A percentile compares a stretch with the other conserved stretches of the same genome.
Evolutionary conservation across 148 eudicot species (phyloP).

Genomic region (Simmondsia chinensis): DNA sequence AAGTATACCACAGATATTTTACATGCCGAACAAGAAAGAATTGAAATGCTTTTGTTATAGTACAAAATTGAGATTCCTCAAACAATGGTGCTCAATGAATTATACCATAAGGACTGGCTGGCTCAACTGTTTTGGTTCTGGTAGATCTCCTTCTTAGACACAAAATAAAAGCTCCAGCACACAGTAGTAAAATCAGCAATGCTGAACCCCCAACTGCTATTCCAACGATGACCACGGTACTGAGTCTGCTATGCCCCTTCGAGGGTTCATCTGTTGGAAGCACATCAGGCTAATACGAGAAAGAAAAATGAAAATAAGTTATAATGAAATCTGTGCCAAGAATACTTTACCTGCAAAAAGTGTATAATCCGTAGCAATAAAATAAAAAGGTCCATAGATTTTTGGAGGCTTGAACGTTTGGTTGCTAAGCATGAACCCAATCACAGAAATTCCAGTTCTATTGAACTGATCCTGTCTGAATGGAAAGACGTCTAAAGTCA

Average conservation of each 20-base stretch:
- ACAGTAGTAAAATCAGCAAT: slow-evolving; percentile 24
- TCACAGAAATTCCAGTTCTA: slow-evolving; percentile 30
- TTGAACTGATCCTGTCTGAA: slow-evolving; percentile 34
- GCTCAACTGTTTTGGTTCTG: slow-evolving; percentile 23
- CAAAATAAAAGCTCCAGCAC: slow-evolving; percentile 26
- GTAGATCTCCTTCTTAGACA: slow-evolving; percentile 31
- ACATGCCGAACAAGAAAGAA: background rate
- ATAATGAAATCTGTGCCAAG: background rate
- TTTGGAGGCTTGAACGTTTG: slow-evolving; percentile 48
- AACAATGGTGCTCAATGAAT: too few relatives aligned
- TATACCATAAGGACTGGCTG: slow-evolving; percentile 41
- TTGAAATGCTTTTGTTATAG: too few relatives aligned
- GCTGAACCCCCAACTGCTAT: slow-evolving; percentile 40
- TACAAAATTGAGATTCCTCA: too few relatives aligned
- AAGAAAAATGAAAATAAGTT: background rate
- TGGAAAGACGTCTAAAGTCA: slow-evolving; percentile 35
- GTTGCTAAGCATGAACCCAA: slow-evolving; percentile 47
- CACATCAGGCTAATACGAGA: background rate
- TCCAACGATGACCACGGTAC: slow-evolving; percentile 29
- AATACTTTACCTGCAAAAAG: slow-evolving; percentile 27
- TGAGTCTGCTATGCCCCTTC: slow-evolving; percentile 26
- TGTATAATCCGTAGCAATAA: slow-evolving; percentile 22
- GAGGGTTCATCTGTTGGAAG: too few relatives aligned
- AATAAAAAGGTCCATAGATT: slow-evolving; percentile 33
- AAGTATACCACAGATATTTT: background rate